Conservation (phyloP, 345 rosid species). For the Sapria himalayana region DNA sequence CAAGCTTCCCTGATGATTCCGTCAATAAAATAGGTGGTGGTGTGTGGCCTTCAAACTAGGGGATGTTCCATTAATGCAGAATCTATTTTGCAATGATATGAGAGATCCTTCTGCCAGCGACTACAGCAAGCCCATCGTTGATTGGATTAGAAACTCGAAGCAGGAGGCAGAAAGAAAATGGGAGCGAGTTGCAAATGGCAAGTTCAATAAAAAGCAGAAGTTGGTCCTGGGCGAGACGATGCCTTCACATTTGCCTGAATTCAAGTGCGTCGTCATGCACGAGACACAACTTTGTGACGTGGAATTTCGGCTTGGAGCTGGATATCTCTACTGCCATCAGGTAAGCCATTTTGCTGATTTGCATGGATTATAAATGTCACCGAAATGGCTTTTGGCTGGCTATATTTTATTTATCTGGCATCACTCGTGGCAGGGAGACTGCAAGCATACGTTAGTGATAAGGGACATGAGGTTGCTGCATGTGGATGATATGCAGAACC, state of each 20-base stretch:
- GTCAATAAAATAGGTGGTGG: neutral
- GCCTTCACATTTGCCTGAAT: slow-evolving; percentile 28
- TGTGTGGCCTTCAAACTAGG: slow-evolving; percentile 6
- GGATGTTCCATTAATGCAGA: slow-evolving; percentile 18
- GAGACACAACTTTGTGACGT: slow-evolving; percentile 40
- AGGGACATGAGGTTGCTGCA: slow-evolving; percentile 73
- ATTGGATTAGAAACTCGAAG: slow-evolving; percentile 53
- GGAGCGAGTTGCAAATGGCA: slow-evolving; percentile 45
- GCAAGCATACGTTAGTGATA: slow-evolving; percentile 67
- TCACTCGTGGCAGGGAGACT: slow-evolving; percentile 36
- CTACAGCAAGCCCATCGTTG: slow-evolving; percentile 50
- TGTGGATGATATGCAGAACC: slow-evolving; percentile 43
- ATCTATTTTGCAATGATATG: slow-evolving; percentile 54
- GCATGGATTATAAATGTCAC: no score
- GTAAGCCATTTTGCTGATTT: no score
- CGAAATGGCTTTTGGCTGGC: no score
- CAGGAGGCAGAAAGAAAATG: slow-evolving; percentile 55
- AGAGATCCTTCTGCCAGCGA: slow-evolving; percentile 43
- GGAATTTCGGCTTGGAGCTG: slow-evolving; percentile 66
- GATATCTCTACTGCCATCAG: slow-evolving; percentile 80
- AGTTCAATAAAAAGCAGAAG: slow-evolving; percentile 34
- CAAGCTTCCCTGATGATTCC: neutral
- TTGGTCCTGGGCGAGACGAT: slow-evolving; percentile 19
- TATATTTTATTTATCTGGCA: neutral
- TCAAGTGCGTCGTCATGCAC: slow-evolving; percentile 38